A percentile compares a stretch with the other conserved stretches of the same genome.
Evolutionary conservation across 495 filamentous ascomycete species (phyloP).

Genomic region (Glonium stellatum): DNA sequence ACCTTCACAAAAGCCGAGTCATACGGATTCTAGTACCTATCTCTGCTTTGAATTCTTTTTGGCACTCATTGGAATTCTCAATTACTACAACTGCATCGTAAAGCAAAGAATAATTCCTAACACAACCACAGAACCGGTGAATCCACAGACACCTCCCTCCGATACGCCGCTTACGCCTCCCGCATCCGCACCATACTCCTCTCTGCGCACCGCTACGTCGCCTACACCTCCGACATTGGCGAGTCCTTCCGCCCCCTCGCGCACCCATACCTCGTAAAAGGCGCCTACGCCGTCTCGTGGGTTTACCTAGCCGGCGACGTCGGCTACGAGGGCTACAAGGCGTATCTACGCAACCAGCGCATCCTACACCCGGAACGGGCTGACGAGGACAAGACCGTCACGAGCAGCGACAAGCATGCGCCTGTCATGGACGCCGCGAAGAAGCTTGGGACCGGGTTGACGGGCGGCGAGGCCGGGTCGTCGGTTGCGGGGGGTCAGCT

Average conservation of each 20-base stretch:
- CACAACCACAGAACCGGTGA: constrained; percentile 56
- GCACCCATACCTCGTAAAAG: constrained; percentile 69
- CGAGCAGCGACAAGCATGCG: constrained; percentile 1
- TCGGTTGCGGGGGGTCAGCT: constrained; percentile 19
- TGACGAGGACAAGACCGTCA: constrained; percentile 13
- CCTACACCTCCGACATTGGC: constrained; percentile 94
- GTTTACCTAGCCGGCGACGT: constrained; percentile 87
- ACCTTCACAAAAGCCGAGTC: not conserved
- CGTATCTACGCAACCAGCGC: constrained; percentile 74
- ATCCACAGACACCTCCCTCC: constrained; percentile 74
- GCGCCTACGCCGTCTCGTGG: constrained; percentile 90
- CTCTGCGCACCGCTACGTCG: constrained; percentile 90
- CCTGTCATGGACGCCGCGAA: not conserved
- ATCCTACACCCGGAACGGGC: constrained; percentile 44
- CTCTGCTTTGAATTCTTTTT: no score
- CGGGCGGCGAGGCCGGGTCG: constrained; percentile 3
- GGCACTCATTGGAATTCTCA: not conserved
- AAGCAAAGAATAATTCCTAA: not conserved
- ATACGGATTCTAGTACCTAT: constrained; percentile 1
- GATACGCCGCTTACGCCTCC: constrained; percentile 88
- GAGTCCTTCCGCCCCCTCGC: constrained; percentile 93
- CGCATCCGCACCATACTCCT: constrained; percentile 82
- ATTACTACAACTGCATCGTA: not conserved
- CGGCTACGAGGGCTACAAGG: constrained; percentile 88
- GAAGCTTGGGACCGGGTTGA: constrained; percentile 8